These are phyloP conservation scores for Hymenoscyphus fraxineus DNA, from an alignment of 2,329 filamentous ascomycete species.

Conservation along the genomic window DNA sequence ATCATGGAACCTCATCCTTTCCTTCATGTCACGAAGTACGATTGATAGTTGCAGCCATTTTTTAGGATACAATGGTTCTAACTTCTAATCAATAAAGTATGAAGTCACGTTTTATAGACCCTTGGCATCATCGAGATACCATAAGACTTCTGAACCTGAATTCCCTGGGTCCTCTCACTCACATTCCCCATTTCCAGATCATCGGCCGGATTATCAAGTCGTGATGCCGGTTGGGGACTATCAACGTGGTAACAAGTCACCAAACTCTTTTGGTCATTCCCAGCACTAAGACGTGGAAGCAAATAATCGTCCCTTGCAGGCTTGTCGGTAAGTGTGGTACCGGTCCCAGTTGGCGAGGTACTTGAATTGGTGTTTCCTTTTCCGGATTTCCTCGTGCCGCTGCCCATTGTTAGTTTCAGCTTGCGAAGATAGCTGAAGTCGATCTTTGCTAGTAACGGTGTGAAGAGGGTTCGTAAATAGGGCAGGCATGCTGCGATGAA, in stretches of 20 bases:
- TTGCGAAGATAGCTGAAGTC: neutral
- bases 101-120: neutral
- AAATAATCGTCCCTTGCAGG: neutral
- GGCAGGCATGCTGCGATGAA: slow-evolving; percentile 16
- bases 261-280: neutral
- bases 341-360: neutral
- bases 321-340: neutral
- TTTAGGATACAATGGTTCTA: neutral
- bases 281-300: neutral
- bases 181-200: neutral
- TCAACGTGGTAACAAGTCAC: slow-evolving; percentile 4
- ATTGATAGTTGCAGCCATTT: neutral
- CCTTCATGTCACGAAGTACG: neutral
- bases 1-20: too few relatives aligned
- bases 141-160: neutral
- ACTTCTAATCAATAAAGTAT: neutral
- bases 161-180: neutral
- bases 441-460: neutral
- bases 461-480: slow-evolving; percentile 11
- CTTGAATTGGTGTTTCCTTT: too few relatives aligned
- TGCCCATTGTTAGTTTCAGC: neutral
- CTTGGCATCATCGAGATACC: neutral
- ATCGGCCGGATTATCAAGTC: neutral
- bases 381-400: neutral
- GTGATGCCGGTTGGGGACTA: neutral